Conservation (phyloP, 1,284 basidiomycete species). For the Megacollybia platyphylla region DNA sequence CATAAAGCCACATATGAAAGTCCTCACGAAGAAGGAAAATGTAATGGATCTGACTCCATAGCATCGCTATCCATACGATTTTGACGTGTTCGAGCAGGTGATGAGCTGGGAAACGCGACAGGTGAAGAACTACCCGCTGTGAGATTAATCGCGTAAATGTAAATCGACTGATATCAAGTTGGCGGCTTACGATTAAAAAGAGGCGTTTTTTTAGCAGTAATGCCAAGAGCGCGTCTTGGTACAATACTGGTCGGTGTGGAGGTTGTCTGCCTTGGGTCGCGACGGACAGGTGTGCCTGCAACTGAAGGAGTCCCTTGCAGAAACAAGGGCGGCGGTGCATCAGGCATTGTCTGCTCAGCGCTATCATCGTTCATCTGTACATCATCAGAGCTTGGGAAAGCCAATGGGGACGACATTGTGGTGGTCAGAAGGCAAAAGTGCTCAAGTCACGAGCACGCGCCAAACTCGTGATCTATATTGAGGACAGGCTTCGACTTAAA, state of each 20-base stretch:
- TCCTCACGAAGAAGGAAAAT: conserved; percentile 42
- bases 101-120: conserved; percentile 35
- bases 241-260: conserved; percentile 29
- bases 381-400: conserved; percentile 57
- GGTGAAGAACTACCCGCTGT: conserved; percentile 37
- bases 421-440: conserved; percentile 8
- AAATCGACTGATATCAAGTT: conserved; percentile 35
- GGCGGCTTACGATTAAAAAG: conserved; percentile 37
- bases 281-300: conserved; percentile 36
- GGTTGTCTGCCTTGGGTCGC: conserved; percentile 19
- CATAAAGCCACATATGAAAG: conserved; percentile 3
- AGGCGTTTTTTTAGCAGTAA: conserved; percentile 41
- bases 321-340: conserved; percentile 40
- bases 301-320: conserved; percentile 47
- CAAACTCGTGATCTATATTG: conserved; percentile 11
- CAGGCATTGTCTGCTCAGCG: conserved; percentile 28
- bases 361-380: conserved; percentile 38
- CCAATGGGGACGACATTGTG: conserved; percentile 56
- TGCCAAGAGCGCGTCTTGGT: conserved; percentile 50
- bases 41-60: conserved; percentile 46
- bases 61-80: conserved; percentile 12
- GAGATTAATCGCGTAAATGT: conserved; percentile 69
- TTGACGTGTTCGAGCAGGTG: conserved; percentile 31
- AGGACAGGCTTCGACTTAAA: not conserved
- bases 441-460: conserved; percentile 26